A percentile compares a stretch with the other conserved stretches of the same genome.
These are phyloP conservation scores for Ascochyta rabiei DNA, from an alignment of 2,329 filamentous ascomycete species.

Conservation along the genomic window DNA sequence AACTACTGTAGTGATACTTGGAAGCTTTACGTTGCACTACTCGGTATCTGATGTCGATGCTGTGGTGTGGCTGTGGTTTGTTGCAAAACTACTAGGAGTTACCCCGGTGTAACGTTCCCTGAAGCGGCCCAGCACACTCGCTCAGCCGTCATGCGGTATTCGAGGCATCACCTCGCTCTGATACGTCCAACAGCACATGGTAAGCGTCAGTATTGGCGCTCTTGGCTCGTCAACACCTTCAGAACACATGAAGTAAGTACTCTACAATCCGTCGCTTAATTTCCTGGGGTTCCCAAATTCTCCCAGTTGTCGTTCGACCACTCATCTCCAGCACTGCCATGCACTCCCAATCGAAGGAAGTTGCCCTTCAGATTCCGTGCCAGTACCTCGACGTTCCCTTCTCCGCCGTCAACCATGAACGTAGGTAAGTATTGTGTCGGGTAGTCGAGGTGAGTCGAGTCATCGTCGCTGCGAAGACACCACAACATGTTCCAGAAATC, in stretches of 20 bases:
- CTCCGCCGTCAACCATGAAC: background rate
- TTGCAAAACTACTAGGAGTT: too few relatives aligned
- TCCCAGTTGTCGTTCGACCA: slow-evolving; percentile 2
- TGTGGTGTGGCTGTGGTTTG: too few relatives aligned
- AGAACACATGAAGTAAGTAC: background rate
- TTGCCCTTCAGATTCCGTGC: background rate
- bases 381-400: background rate
- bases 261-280: background rate
- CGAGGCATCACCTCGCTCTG: too few relatives aligned
- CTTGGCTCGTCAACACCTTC: too few relatives aligned
- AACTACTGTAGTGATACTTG: too few relatives aligned
- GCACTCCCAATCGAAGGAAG: background rate
- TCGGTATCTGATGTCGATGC: too few relatives aligned
- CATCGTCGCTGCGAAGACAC: background rate
- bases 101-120: too few relatives aligned
- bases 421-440: slow-evolving; percentile 3
- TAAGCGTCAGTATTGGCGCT: too few relatives aligned
- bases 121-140: too few relatives aligned
- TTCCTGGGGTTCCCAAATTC: background rate
- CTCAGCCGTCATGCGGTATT: too few relatives aligned
- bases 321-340: background rate
- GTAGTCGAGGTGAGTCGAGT: background rate
- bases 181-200: too few relatives aligned
- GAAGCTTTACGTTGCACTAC: too few relatives aligned
- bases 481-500: slow-evolving; percentile 1